Conservation (phyloP, 345 rosid genomes). For the Theobroma cacao region DNA sequence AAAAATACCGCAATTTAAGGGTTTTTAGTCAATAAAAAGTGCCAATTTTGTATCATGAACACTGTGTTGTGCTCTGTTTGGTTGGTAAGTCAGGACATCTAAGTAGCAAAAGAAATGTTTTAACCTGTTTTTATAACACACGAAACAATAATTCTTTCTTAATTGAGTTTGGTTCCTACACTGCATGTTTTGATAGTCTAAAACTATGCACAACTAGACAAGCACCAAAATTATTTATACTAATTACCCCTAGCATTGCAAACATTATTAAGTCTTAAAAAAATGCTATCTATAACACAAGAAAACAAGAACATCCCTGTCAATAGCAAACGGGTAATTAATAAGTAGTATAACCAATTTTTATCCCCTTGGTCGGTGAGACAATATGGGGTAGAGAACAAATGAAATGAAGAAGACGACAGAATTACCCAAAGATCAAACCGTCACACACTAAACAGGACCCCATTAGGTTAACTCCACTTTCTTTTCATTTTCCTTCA, state of each 20-base stretch:
- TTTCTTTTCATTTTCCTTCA: neutral
- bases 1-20: neutral
- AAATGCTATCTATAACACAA: neutral
- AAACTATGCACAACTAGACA: too few relatives aligned
- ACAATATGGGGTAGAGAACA: neutral
- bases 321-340: neutral
- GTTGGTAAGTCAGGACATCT: neutral
- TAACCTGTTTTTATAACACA: neutral
- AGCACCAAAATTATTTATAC: too few relatives aligned
- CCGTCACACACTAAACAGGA: neutral
- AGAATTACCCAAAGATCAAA: neutral
- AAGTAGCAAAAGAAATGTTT: neutral
- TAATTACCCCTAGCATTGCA: too few relatives aligned
- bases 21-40: neutral
- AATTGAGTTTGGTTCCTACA: neutral
- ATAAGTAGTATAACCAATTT: too few relatives aligned
- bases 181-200: too few relatives aligned
- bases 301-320: neutral
- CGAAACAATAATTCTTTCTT: neutral
- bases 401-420: neutral
- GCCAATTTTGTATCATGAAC: neutral
- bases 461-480: neutral
- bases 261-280: too few relatives aligned
- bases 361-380: constrained; percentile 6
- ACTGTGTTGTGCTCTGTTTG: constrained; percentile 1